Evolutionary conservation across 768 basidiomycete species (phyloP).

Genomic region (Daedaleopsis sinensis): DNA sequence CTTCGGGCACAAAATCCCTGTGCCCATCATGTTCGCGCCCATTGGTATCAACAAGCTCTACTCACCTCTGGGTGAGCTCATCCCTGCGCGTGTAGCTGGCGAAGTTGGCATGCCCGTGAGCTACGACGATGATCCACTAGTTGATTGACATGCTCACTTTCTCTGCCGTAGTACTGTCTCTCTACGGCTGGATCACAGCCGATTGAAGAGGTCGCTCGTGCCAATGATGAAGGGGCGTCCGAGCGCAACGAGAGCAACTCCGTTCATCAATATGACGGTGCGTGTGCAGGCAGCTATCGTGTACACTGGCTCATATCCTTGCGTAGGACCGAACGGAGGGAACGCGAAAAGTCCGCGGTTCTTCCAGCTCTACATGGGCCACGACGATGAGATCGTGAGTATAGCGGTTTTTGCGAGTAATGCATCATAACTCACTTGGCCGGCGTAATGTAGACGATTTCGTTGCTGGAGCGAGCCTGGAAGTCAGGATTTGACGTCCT

Average conservation of each 20-base stretch:
- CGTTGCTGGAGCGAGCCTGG: conserved; percentile 48
- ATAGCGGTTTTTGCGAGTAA: neutral
- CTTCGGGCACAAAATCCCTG: conserved; percentile 51
- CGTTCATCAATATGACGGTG: conserved; percentile 37
- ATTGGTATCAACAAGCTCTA: conserved; percentile 60
- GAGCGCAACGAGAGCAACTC: conserved; percentile 41
- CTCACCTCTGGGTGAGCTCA: conserved; percentile 46
- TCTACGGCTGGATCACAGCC: conserved; percentile 54
- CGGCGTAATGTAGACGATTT: conserved; percentile 38
- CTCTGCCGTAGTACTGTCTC: conserved; percentile 43
- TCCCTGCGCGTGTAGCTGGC: conserved; percentile 49
- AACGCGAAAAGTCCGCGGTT: conserved; percentile 46
- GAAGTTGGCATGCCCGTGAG: conserved; percentile 47
- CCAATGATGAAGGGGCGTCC: conserved; percentile 46
- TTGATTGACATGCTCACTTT: neutral
- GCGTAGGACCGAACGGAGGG: conserved; percentile 32
- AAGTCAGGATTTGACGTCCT: conserved; percentile 49
- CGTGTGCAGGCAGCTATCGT: neutral
- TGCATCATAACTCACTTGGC: neutral
- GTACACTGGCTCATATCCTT: no score
- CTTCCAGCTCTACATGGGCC: conserved; percentile 59
- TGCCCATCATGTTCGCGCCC: conserved; percentile 57
- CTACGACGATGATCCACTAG: conserved; percentile 5
- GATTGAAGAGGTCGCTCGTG: conserved; percentile 53
- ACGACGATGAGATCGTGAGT: conserved; percentile 51